Conservation (phyloP, 257 asterid genomes). For the Salvia splendens region DNA sequence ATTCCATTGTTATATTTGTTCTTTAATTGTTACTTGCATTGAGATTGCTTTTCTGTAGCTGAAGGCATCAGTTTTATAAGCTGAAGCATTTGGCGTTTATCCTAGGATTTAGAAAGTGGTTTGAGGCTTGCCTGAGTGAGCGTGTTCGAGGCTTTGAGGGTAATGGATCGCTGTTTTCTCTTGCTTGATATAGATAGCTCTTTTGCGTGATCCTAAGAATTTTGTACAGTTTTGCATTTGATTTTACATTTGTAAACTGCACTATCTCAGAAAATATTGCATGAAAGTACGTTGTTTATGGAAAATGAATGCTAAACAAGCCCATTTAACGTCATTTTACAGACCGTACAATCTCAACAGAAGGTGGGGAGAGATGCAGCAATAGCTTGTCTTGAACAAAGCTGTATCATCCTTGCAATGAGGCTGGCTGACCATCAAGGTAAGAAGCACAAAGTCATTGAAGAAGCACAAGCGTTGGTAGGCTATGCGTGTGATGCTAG, state of each 20-base stretch:
- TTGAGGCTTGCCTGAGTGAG: too few relatives aligned
- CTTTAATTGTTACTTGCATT: too few relatives aligned
- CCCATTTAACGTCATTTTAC: constrained; percentile 30
- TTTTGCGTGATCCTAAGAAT: too few relatives aligned
- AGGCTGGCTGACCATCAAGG: constrained; percentile 98
- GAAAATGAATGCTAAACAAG: constrained; percentile 1
- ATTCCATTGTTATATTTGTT: too few relatives aligned
- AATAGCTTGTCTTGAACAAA: constrained; percentile 83
- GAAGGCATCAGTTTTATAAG: too few relatives aligned
- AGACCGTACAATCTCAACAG: constrained; percentile 86
- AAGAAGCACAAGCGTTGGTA: constrained; percentile 87
- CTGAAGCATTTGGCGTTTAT: too few relatives aligned
- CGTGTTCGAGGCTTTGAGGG: too few relatives aligned
- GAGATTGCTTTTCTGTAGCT: too few relatives aligned
- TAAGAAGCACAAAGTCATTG: constrained; percentile 81
- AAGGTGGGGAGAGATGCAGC: constrained; percentile 92
- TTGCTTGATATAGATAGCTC: too few relatives aligned
- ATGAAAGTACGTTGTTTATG: background rate
- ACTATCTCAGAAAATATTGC: background rate
- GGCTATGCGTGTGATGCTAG: constrained; percentile 73
- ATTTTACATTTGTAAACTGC: constrained; percentile 9
- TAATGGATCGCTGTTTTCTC: too few relatives aligned
- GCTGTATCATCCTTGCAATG: constrained; percentile 86
- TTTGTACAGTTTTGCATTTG: too few relatives aligned
- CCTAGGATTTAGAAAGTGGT: too few relatives aligned